Evolutionary conservation across 768 basidiomycete genomes (phyloP), one percentile per base, ranked within the genome.

Genomic region (Calocybe gangraenosa): DNA sequence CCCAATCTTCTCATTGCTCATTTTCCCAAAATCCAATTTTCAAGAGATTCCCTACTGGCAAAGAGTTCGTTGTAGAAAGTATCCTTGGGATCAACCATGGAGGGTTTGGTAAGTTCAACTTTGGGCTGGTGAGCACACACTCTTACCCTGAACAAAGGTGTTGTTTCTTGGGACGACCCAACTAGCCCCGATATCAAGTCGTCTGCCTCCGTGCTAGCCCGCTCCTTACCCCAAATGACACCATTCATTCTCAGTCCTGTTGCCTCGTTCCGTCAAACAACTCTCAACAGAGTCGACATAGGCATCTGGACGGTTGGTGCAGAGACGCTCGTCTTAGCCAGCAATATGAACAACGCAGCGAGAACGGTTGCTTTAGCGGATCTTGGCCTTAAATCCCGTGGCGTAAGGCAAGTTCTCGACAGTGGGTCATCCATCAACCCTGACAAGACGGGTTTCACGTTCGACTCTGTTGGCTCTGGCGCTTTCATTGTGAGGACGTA

Each of bases 31-130:
- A 25, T 39, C 35, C 11, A 9, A 17, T 31, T 25, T 19, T 34
- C 18, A 35, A 71, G 55, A 70, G 79, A 4, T 64, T 59, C 36
- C 87, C 87, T 0, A 86, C 82, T 0, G 85, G 86, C 7, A 67
- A 74, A 42, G 85, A 89, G 58, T 88, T 76, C 58, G 68, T 86
- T 13, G 75, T 87, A 3, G 68, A 86, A 63, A 75, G 71, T 51
- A 70, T 84, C 25, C 58, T 88, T 14, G 80, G 75, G 1, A 79
- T 88, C 58, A 87, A 84, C 49, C 84, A 87, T 44, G 84, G 87
- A 5, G 83, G 69, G 1, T 58, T 79, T 5, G 83, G 81, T 65
- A 51, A 18, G 69, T 55, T 31, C 23, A 2, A 8, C n/a, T 22
- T 5, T 3, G 40, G 15, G 37, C 35, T 15, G 21, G 22, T 7